Conservation (phyloP, 2,329 filamentous ascomycete genomes). For the Pseudogymnoascus sp. region DNA sequence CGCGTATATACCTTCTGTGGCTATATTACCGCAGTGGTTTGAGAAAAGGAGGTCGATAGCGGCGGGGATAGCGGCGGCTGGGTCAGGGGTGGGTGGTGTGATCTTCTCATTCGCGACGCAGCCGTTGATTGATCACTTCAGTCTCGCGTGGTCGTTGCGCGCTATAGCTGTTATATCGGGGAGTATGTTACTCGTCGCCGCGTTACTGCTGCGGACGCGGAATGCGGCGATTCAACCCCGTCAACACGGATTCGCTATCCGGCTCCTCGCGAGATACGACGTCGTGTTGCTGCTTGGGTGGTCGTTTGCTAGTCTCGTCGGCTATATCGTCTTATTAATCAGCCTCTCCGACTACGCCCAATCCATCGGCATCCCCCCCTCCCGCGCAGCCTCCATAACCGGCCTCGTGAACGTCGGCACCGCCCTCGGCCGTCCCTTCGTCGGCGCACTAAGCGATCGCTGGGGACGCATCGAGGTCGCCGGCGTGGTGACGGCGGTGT, state of each 20-base stretch:
- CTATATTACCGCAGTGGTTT: slow-evolving; percentile 54
- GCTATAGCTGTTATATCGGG: slow-evolving; percentile 25
- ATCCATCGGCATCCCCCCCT: slow-evolving; percentile 34
- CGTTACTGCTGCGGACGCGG: slow-evolving; percentile 13
- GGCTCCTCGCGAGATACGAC: slow-evolving; percentile 30
- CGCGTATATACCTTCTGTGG: slow-evolving; percentile 46
- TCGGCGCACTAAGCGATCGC: slow-evolving; percentile 39
- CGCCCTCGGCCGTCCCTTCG: slow-evolving; percentile 38
- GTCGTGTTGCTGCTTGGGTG: slow-evolving; percentile 34
- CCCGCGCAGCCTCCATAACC: slow-evolving; percentile 34
- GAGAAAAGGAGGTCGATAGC: slow-evolving; percentile 44
- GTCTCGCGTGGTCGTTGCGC: slow-evolving; percentile 47
- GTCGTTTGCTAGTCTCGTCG: slow-evolving; percentile 39
- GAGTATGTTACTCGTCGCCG: slow-evolving; percentile 15
- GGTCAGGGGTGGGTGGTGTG: slow-evolving; percentile 47
- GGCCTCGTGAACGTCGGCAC: slow-evolving; percentile 42
- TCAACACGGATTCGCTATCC: slow-evolving; percentile 15
- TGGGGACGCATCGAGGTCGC: slow-evolving; percentile 38
- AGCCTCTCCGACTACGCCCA: slow-evolving; percentile 40
- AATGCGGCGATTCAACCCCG: slow-evolving; percentile 17
- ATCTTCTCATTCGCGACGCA: slow-evolving; percentile 43
- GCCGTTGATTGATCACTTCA: slow-evolving; percentile 44
- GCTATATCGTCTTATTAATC: slow-evolving; percentile 41
- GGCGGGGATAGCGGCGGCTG: slow-evolving; percentile 47
- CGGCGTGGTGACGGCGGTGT: slow-evolving; percentile 33